These are phyloP conservation scores for Eragrostis nindensis DNA, from an alignment of 176 grass and related monocot genomes.

Conservation along the genomic window DNA sequence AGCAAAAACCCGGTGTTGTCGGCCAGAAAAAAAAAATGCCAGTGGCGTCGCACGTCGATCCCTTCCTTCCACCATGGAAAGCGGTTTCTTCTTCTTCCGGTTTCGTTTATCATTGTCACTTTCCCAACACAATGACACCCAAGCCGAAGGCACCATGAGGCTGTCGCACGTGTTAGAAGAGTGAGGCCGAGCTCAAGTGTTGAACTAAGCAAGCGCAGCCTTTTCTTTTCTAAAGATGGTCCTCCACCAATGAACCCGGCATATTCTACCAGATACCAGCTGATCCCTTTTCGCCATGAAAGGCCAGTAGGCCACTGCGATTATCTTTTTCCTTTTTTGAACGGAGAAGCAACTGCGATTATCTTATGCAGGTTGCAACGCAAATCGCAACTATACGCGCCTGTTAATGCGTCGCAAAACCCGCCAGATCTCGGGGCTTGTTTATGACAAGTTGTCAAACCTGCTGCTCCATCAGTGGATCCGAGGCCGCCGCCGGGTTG, in stretches of 20 bases:
- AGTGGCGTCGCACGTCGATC: neutral
- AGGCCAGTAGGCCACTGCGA: neutral
- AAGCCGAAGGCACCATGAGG: neutral
- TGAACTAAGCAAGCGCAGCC: neutral
- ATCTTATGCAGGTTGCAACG: neutral
- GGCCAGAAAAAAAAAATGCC: neutral
- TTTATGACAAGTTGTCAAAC: conserved; percentile 35
- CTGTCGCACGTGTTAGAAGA: neutral
- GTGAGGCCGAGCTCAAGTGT: neutral
- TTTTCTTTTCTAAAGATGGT: neutral
- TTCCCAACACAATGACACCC: conserved; percentile 41
- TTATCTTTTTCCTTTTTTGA: no score
- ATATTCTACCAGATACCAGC: neutral
- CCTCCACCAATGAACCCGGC: neutral
- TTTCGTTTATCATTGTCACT: conserved; percentile 24
- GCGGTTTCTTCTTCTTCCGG: conserved; percentile 33
- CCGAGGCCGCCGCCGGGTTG: conserved; percentile 27
- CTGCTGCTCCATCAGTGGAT: conserved; percentile 5
- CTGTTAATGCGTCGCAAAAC: conserved; percentile 31
- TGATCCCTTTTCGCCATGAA: conserved; percentile 1
- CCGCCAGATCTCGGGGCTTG: conserved; percentile 29
- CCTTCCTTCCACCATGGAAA: neutral
- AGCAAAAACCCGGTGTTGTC: neutral
- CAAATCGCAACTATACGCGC: neutral
- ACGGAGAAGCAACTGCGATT: no score